Evolutionary conservation across 1,139 yeast species (phyloP).

Genomic region (Yamadazyma spencermartinsiae): DNA sequence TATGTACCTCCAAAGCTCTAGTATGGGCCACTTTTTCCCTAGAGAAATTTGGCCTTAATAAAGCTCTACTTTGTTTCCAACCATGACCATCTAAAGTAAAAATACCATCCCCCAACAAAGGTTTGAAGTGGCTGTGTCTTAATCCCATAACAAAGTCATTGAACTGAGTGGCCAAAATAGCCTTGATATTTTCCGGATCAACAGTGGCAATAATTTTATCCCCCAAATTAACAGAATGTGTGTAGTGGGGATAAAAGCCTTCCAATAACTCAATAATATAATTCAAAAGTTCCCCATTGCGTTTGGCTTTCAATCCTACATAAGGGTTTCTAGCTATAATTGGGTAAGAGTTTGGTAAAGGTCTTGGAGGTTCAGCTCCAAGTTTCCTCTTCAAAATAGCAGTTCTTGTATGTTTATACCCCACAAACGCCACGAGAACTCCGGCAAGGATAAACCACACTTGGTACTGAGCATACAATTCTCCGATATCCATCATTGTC

Average conservation of each 20-base stretch:
- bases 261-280: constrained; percentile 12
- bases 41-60: constrained; percentile 56
- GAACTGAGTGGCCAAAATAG: constrained; percentile 42
- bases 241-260: constrained; percentile 9
- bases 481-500: background rate
- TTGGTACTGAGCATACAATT: background rate
- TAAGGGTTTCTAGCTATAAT: constrained; percentile 18
- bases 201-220: constrained; percentile 21
- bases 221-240: constrained; percentile 6
- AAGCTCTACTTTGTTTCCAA: constrained; percentile 56
- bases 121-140: constrained; percentile 38
- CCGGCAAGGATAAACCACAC: background rate
- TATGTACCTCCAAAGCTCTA: constrained; percentile 42
- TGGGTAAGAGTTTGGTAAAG: constrained; percentile 17
- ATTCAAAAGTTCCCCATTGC: constrained; percentile 11
- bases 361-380: constrained; percentile 17
- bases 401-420: background rate
- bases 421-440: background rate
- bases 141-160: constrained; percentile 50
- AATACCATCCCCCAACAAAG: constrained; percentile 54
- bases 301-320: constrained; percentile 13
- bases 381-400: constrained; percentile 10
- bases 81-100: constrained; percentile 55
- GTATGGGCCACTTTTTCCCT: constrained; percentile 53
- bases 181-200: constrained; percentile 35